A percentile compares a stretch with the other conserved stretches of the same genome.
Evolutionary conservation across 768 basidiomycete genomes (phyloP).

Genomic region (Trametes meyenii): DNA sequence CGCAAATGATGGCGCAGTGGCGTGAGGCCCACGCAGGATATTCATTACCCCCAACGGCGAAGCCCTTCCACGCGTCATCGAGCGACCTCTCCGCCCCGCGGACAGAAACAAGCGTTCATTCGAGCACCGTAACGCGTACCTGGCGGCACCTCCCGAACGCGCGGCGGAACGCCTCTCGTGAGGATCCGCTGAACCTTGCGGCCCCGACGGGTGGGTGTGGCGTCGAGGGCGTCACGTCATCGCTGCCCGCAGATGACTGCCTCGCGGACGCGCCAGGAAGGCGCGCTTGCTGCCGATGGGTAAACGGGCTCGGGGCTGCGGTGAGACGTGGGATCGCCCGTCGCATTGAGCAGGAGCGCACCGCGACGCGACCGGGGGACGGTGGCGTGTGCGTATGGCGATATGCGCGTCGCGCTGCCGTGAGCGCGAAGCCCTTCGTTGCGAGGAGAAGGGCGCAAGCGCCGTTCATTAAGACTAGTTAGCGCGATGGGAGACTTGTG

Average conservation of each 20-base stretch:
- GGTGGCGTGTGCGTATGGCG: not conserved
- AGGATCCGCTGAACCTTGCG: not conserved
- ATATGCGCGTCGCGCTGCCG: too few relatives aligned
- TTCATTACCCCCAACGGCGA: too few relatives aligned
- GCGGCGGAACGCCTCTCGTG: not conserved
- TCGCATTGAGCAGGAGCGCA: slow-evolving; percentile 1
- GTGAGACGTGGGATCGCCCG: slow-evolving; percentile 11
- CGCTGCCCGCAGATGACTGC: slow-evolving; percentile 11
- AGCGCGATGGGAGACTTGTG: too few relatives aligned
- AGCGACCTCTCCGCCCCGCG: too few relatives aligned
- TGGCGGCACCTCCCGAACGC: not conserved
- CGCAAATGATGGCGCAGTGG: too few relatives aligned
- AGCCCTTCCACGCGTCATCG: too few relatives aligned
- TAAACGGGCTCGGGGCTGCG: slow-evolving; percentile 4
- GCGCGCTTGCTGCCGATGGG: not conserved
- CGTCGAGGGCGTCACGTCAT: slow-evolving; percentile 1
- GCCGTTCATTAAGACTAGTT: too few relatives aligned
- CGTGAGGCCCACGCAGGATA: too few relatives aligned
- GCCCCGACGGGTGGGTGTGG: not conserved
- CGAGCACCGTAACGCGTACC: not conserved
- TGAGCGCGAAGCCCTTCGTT: too few relatives aligned
- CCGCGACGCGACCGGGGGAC: not conserved
- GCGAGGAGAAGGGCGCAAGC: not conserved
- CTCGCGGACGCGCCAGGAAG: slow-evolving; percentile 6
- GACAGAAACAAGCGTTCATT: too few relatives aligned